Conservation (phyloP, 2,329 filamentous ascomycete species). For the Talaromyces sp. region DNA sequence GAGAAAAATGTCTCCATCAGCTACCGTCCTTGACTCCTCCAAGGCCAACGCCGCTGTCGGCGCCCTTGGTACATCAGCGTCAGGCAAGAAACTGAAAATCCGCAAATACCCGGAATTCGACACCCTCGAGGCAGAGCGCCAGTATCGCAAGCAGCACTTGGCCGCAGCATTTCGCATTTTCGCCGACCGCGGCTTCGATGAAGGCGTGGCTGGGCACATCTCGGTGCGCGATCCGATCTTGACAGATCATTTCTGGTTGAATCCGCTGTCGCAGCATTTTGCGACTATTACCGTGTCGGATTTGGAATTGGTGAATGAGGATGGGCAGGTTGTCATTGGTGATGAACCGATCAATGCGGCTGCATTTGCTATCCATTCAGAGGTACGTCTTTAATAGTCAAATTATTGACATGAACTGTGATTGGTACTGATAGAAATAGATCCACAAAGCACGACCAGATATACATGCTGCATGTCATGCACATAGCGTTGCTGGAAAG, state of each 20-base stretch:
- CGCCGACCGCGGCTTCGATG: slow-evolving; percentile 35
- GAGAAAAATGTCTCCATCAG: slow-evolving; percentile 30
- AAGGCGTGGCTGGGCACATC: slow-evolving; percentile 43
- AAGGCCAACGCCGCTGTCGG: slow-evolving; percentile 38
- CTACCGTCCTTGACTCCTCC: slow-evolving; percentile 31
- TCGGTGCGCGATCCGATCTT: slow-evolving; percentile 34
- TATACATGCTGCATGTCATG: slow-evolving; percentile 39
- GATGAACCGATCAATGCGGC: slow-evolving; percentile 42
- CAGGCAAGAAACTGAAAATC: slow-evolving; percentile 42
- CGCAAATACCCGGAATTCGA: slow-evolving; percentile 42
- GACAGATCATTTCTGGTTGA: slow-evolving; percentile 37
- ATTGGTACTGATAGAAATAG: not conserved
- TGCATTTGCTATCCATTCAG: slow-evolving; percentile 44
- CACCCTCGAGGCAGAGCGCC: slow-evolving; percentile 34
- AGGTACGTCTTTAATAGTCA: slow-evolving; percentile 27
- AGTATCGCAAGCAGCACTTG: slow-evolving; percentile 43
- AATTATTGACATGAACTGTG: slow-evolving; percentile 1
- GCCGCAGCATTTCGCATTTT: slow-evolving; percentile 42
- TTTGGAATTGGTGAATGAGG: slow-evolving; percentile 40
- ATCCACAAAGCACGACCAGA: slow-evolving; percentile 18
- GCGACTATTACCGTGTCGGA: slow-evolving; percentile 36
- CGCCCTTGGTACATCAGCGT: slow-evolving; percentile 42
- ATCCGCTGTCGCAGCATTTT: slow-evolving; percentile 43
- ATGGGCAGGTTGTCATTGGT: slow-evolving; percentile 35
- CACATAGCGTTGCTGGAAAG: slow-evolving; percentile 43